Evolutionary conservation across 2,329 filamentous ascomycete genomes (phyloP).

Genomic region (Calonectria fujianensis): DNA sequence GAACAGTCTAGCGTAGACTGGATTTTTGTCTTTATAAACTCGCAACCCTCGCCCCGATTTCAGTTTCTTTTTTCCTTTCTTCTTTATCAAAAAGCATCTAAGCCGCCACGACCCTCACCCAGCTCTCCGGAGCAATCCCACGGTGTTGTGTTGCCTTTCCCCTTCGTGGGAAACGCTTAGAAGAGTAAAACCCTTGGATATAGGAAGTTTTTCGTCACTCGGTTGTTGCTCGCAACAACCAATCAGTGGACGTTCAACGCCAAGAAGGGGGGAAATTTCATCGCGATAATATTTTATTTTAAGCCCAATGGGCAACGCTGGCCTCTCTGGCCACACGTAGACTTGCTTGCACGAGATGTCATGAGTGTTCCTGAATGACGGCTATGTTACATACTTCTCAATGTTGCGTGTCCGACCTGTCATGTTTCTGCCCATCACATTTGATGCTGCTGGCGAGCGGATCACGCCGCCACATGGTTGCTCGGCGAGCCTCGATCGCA

Average conservation of each 20-base stretch:
- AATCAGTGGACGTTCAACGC: constrained; percentile 72
- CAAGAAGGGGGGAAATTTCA: constrained; percentile 76
- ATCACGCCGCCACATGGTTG: too few relatives aligned
- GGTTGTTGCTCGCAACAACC: constrained; percentile 59
- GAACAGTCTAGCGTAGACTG: constrained; percentile 50
- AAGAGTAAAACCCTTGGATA: constrained; percentile 76
- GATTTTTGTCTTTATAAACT: constrained; percentile 51
- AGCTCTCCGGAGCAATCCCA: constrained; percentile 60
- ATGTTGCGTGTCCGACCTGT: too few relatives aligned
- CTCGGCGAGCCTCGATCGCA: neutral
- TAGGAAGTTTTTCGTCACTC: constrained; percentile 76
- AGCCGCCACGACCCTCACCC: constrained; percentile 79
- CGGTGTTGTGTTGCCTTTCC: constrained; percentile 79
- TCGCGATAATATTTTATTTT: constrained; percentile 43
- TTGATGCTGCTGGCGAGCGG: neutral
- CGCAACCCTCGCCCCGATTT: constrained; percentile 52
- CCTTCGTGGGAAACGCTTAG: constrained; percentile 70
- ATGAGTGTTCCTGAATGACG: neutral
- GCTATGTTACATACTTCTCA: neutral
- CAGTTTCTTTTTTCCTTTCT: constrained; percentile 64
- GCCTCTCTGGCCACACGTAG: neutral
- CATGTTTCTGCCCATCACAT: neutral
- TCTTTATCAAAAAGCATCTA: constrained; percentile 79
- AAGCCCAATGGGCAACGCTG: neutral
- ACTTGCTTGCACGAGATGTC: neutral